Conservation (phyloP, 2,329 filamentous ascomycete genomes). For the Stachybotrys echinatus region DNA sequence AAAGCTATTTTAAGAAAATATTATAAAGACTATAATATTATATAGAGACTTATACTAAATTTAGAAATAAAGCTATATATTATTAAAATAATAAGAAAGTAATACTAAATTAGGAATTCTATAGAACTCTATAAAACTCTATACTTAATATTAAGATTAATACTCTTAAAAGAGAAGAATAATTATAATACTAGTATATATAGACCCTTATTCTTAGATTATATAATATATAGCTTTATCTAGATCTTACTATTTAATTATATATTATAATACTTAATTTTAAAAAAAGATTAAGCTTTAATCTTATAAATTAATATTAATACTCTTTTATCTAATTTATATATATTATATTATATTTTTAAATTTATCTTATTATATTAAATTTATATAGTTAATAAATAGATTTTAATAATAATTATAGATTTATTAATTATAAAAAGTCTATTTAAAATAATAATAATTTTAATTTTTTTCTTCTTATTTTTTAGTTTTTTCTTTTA, state of each 20-base stretch:
- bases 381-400: no score
- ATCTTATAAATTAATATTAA: not conserved
- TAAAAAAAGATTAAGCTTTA: not conserved
- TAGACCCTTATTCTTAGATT: no score
- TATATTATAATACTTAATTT: not conserved
- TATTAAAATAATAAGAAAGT: conserved; percentile 14
- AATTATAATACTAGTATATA: not conserved
- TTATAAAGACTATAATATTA: no score
- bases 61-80: conserved; percentile 12
- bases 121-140: conserved; percentile 13
- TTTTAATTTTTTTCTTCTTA: no score
- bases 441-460: no score
- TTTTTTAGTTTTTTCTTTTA: no score
- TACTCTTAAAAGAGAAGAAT: not conserved
- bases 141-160: conserved; percentile 3
- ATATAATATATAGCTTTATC: no score
- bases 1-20: conserved; percentile 10
- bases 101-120: conserved; percentile 10
- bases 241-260: not conserved
- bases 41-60: conserved; percentile 9
- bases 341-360: no score
- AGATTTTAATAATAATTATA: no score
- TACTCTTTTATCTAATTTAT: no score
- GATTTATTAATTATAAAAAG: no score
- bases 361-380: no score